Evolutionary conservation across 2,329 filamentous ascomycete species (phyloP).

Genomic region (Orbilia oligospora): DNA sequence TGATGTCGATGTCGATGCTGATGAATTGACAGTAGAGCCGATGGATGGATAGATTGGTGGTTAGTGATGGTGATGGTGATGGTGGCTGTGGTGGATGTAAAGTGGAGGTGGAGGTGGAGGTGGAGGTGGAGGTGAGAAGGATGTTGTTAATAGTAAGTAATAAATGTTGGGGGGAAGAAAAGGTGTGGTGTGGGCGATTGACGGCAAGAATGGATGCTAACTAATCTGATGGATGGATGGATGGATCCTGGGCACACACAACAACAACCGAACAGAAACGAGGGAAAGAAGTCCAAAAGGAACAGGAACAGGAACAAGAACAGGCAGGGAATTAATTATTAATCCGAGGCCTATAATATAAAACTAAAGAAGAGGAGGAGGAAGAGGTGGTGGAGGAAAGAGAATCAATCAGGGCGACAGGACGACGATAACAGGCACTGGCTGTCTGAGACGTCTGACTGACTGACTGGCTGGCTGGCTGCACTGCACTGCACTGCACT

Average conservation of each 20-base stretch:
- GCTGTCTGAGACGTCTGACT: too few relatives aligned
- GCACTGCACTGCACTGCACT: slow-evolving; percentile 6
- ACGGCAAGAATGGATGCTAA: slow-evolving; percentile 42
- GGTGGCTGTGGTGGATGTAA: slow-evolving; percentile 16
- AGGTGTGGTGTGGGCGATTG: slow-evolving; percentile 27
- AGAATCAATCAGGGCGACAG: too few relatives aligned
- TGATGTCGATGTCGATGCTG: background rate
- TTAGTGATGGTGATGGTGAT: slow-evolving; percentile 9
- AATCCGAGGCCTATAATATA: too few relatives aligned
- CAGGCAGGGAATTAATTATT: too few relatives aligned
- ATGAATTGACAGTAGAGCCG: background rate
- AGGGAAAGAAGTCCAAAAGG: background rate
- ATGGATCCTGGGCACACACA: slow-evolving; percentile 35
- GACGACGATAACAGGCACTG: slow-evolving; percentile 3
- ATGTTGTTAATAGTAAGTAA: background rate
- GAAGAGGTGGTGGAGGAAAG: background rate
- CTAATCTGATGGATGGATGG: background rate
- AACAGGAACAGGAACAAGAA: background rate
- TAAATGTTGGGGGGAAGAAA: background rate
- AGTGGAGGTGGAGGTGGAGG: background rate
- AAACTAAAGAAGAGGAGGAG: background rate
- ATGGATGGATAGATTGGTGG: background rate
- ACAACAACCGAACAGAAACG: slow-evolving; percentile 13
- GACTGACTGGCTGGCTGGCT: too few relatives aligned
- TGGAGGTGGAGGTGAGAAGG: background rate